phyloP scores from a whole-genome alignment of 345 rosid species.

The Eutrema yunnanense region DNA sequence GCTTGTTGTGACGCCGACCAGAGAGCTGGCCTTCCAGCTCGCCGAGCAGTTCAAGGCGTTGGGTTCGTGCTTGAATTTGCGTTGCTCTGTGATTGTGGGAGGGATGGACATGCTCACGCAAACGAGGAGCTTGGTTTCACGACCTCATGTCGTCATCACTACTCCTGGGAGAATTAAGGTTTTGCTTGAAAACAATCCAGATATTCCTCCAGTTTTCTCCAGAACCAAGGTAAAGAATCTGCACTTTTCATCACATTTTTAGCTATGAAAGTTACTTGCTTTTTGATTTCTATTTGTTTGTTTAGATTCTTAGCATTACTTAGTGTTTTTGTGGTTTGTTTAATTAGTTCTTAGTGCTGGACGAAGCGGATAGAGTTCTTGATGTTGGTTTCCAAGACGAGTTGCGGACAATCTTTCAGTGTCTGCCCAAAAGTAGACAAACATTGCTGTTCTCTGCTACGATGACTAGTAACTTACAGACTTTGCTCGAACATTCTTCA shows the following conservation, averaged over 20 bases:
- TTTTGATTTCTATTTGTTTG: not conserved
- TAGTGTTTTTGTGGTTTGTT: conserved; percentile 3
- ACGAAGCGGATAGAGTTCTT: conserved; percentile 95
- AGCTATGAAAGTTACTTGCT: not conserved
- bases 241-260: not conserved
- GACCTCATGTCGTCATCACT: conserved; percentile 85
- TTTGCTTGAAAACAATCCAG: conserved; percentile 73
- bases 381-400: conserved; percentile 97
- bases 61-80: conserved; percentile 79
- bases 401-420: conserved; percentile 54
- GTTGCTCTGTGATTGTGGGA: conserved; percentile 83
- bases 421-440: conserved; percentile 73
- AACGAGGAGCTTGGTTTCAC: conserved; percentile 48
- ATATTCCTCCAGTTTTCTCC: conserved; percentile 67
- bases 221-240: conserved; percentile 55
- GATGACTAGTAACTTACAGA: conserved; percentile 72
- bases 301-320: not conserved
- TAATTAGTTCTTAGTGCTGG: conserved; percentile 82
- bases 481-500: conserved; percentile 65
- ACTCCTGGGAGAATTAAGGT: conserved; percentile 93
- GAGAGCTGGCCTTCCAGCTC: conserved; percentile 89
- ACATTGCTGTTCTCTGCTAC: conserved; percentile 93
- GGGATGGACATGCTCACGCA: conserved; percentile 88
- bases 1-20: conserved; percentile 82
- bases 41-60: conserved; percentile 92